phyloP scores from a whole-genome alignment of 2,329 filamentous ascomycete species.

The Ceratocystis ficicola region DNA sequence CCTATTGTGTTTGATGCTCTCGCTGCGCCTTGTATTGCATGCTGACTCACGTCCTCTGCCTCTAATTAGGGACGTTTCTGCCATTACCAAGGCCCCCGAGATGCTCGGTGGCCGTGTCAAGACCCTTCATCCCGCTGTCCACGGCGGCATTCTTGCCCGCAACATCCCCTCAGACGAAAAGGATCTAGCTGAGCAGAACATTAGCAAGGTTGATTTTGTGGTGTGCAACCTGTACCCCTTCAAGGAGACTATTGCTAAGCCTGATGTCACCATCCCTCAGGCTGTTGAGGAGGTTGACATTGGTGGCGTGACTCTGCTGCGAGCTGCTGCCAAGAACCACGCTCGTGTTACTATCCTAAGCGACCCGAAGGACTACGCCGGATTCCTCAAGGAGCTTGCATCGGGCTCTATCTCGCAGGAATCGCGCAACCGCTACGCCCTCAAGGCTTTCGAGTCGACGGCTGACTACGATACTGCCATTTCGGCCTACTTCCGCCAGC shows the following conservation, averaged over 20 bases:
- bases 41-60: constrained; percentile 5
- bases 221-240: constrained; percentile 99
- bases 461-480: constrained; percentile 94
- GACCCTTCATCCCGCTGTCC: constrained; percentile 90
- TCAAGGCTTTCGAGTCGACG: constrained; percentile 98
- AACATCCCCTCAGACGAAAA: constrained; percentile 93
- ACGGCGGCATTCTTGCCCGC: constrained; percentile 82
- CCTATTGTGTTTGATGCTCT: neutral
- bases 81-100: constrained; percentile 92
- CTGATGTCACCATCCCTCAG: constrained; percentile 92
- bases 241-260: constrained; percentile 94
- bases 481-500: constrained; percentile 92
- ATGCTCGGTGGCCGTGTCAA: constrained; percentile 81
- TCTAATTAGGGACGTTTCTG: constrained; percentile 69
- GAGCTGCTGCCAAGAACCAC: constrained; percentile 97
- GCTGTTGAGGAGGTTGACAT: constrained; percentile 99
- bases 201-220: constrained; percentile 88
- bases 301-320: constrained; percentile 88
- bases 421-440: constrained; percentile 76
- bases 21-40: neutral
- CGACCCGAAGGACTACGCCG: constrained; percentile 84
- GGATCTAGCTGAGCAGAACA: constrained; percentile 88
- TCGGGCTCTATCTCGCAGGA: constrained; percentile 73
- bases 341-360: constrained; percentile 88
- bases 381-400: constrained; percentile 84